Evolutionary conservation across 108 stramenopile species (phyloP).

Genomic region (Pseudonitzschia multiseries): DNA sequence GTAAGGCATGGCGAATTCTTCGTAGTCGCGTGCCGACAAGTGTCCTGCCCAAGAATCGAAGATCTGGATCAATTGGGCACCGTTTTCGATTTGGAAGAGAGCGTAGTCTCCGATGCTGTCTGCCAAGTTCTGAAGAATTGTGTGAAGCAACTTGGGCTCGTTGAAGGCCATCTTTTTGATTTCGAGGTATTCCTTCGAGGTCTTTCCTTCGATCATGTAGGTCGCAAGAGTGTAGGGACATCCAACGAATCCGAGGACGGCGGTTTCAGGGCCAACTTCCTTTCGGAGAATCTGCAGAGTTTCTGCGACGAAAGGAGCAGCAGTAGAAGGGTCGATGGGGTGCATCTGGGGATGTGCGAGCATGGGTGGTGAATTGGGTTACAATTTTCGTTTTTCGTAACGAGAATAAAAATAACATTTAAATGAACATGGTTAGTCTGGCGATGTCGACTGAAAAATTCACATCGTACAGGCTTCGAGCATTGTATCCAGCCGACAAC

Average conservation of each 20-base stretch:
- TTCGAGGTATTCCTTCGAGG: slow-evolving; percentile 90
- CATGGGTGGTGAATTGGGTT: not conserved
- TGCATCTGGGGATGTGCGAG: slow-evolving; percentile 68
- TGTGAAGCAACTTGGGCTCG: slow-evolving; percentile 87
- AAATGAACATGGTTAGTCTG: too few relatives aligned
- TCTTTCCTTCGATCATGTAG: slow-evolving; percentile 97
- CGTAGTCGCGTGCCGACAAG: slow-evolving; percentile 90
- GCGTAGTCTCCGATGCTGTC: slow-evolving; percentile 93
- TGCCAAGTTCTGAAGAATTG: slow-evolving; percentile 87
- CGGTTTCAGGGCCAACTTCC: slow-evolving; percentile 86
- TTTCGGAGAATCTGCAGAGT: slow-evolving; percentile 83
- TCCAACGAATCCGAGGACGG: slow-evolving; percentile 98
- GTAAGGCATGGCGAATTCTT: slow-evolving; percentile 95
- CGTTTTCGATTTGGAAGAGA: slow-evolving; percentile 92
- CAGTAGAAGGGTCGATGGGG: slow-evolving; percentile 76
- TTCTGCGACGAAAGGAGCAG: slow-evolving; percentile 91
- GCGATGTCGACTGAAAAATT: too few relatives aligned
- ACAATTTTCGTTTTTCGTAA: not conserved
- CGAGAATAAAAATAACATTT: not conserved
- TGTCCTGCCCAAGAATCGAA: slow-evolving; percentile 99
- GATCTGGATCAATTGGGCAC: slow-evolving; percentile 98
- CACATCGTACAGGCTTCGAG: too few relatives aligned
- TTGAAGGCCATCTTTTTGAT: slow-evolving; percentile 93
- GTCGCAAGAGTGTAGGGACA: slow-evolving; percentile 98
- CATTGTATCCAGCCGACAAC: too few relatives aligned